A percentile compares a stretch with the other conserved stretches of the same genome.
Conservation (phyloP, 352 stramenopile species). For the Pythium guiyangense region DNA sequence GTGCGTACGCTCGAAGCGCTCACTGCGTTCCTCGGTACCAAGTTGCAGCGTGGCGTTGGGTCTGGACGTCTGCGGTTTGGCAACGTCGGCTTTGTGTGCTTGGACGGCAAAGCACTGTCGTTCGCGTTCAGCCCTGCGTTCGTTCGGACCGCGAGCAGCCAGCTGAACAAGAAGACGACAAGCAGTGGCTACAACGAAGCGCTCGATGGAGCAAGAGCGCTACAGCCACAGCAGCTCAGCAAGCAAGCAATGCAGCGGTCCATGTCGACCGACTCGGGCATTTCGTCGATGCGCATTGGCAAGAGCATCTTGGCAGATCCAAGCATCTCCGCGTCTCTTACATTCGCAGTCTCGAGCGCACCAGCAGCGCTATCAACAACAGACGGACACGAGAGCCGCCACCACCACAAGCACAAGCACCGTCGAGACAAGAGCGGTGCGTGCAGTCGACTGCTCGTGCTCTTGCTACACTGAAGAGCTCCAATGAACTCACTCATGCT, state of each 20-base stretch:
- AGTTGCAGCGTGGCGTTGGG: slow-evolving; percentile 23
- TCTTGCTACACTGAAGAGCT: not conserved
- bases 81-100: slow-evolving; percentile 29
- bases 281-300: not conserved
- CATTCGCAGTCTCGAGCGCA: not conserved
- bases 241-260: slow-evolving; percentile 4
- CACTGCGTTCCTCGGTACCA: slow-evolving; percentile 32
- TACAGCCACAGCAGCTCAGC: not conserved
- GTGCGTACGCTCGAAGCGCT: slow-evolving; percentile 39
- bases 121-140: slow-evolving; percentile 46
- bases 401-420: slow-evolving; percentile 3
- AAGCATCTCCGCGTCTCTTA: not conserved
- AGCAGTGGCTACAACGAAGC: slow-evolving; percentile 1
- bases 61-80: slow-evolving; percentile 26
- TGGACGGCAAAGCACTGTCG: slow-evolving; percentile 36
- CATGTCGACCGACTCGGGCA: slow-evolving; percentile 1
- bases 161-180: slow-evolving; percentile 5
- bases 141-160: slow-evolving; percentile 14
- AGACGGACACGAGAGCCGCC: not conserved
- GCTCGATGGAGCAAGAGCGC: not conserved
- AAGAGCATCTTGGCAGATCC: not conserved
- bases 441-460: not conserved
- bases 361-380: not conserved
- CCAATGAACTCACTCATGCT: no score
- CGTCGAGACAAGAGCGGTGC: not conserved